These are phyloP conservation scores for Fraxinus cuspidata DNA, from an alignment of 257 asterid genomes.

Conservation along the genomic window DNA sequence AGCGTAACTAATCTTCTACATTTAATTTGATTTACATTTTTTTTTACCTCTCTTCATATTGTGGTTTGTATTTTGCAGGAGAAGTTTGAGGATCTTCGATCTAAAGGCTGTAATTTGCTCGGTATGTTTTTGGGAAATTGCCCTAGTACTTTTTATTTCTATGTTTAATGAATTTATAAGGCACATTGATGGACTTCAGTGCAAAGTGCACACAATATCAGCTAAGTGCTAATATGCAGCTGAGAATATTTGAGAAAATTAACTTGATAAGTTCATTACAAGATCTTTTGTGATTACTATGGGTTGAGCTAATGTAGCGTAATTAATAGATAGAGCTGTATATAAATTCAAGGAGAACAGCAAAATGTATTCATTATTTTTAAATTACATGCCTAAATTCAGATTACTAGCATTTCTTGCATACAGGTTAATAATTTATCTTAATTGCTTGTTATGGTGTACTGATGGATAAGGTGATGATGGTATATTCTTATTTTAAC, in stretches of 20 bases:
- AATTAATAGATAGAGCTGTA: not conserved
- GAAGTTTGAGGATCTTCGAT: slow-evolving; percentile 74
- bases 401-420: slow-evolving; percentile 19
- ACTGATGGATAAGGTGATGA: not conserved
- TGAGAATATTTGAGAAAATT: not conserved
- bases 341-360: not conserved
- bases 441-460: slow-evolving; percentile 22
- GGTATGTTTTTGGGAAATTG: slow-evolving; percentile 46
- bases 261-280: not conserved
- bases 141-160: not conserved
- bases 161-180: not conserved
- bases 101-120: slow-evolving; percentile 81
- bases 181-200: not conserved
- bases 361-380: not conserved
- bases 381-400: not conserved
- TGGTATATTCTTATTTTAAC: slow-evolving; percentile 9
- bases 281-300: not conserved
- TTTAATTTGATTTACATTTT: slow-evolving; percentile 9
- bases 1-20: slow-evolving; percentile 3
- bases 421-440: not conserved
- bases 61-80: slow-evolving; percentile 54
- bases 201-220: not conserved
- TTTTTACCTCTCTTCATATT: slow-evolving; percentile 3
- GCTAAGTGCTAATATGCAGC: not conserved
- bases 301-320: not conserved